Conservation (phyloP, 768 basidiomycete species). For the Amanita exitialis region DNA sequence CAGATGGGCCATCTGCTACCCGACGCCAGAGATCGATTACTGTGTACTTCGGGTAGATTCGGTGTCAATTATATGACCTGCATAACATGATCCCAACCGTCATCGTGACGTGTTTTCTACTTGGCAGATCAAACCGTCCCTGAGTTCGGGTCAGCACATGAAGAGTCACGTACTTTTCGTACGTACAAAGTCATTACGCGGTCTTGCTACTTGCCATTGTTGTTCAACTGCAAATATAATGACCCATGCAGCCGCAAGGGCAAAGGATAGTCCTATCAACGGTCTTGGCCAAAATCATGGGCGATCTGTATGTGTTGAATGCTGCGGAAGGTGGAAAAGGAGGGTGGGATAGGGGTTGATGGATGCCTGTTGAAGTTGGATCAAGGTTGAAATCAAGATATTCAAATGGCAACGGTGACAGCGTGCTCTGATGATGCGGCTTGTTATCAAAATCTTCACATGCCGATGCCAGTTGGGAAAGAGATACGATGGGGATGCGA, state of each 20-base stretch:
- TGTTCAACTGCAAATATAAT: constrained; percentile 16
- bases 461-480: constrained; percentile 29
- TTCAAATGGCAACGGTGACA: constrained; percentile 9
- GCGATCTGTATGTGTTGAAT: neutral
- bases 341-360: neutral
- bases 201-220: neutral
- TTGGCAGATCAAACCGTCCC: neutral
- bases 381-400: constrained; percentile 4
- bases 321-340: neutral
- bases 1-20: neutral
- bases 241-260: constrained; percentile 27
- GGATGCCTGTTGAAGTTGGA: neutral
- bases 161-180: neutral
- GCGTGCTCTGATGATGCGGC: neutral
- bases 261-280: constrained; percentile 14
- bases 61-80: neutral
- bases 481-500: constrained; percentile 32
- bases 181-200: neutral
- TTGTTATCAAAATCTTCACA: constrained; percentile 17
- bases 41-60: neutral
- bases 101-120: neutral
- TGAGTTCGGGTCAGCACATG: neutral
- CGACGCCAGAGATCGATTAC: neutral
- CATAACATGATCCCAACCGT: neutral
- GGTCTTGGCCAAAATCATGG: neutral